Evolutionary conservation across 169 alveolate genomes (phyloP).

Genomic region (Sarcocystis neurona): DNA sequence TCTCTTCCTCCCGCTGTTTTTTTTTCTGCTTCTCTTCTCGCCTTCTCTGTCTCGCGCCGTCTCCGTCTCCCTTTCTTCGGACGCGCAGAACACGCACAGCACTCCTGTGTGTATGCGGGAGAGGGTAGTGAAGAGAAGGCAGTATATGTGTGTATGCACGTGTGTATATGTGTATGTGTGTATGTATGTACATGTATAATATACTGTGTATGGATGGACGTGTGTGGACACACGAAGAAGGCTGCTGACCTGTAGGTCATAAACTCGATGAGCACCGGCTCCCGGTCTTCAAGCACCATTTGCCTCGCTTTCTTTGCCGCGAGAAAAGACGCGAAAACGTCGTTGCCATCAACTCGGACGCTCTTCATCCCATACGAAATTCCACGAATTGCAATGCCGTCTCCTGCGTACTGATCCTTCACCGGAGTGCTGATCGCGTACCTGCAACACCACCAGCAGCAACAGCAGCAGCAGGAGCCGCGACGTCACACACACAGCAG

Average conservation of each 20-base stretch:
- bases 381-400: constrained; percentile 94
- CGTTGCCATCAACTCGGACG: constrained; percentile 84
- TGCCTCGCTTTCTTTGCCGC: constrained; percentile 90
- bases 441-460: constrained; percentile 13
- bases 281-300: constrained; percentile 74
- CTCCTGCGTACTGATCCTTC: constrained; percentile 93
- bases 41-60: no score
- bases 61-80: no score
- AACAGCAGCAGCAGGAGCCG: neutral
- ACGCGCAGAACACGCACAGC: no score
- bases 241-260: constrained; percentile 86
- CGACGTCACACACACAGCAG: no score
- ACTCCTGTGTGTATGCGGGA: no score
- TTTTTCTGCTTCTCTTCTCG: no score
- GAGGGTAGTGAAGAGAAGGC: neutral
- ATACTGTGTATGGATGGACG: neutral
- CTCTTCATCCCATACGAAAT: constrained; percentile 90
- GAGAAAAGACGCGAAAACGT: constrained; percentile 89
- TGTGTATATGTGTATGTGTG: neutral
- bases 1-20: no score
- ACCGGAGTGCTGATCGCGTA: constrained; percentile 83
- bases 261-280: constrained; percentile 90
- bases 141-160: neutral
- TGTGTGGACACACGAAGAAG: neutral
- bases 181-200: neutral